Evolutionary conservation across 2,329 filamentous ascomycete species (phyloP), one percentile per base, ranked within the genome.

Genomic region (Sphaerulina vaccinii): DNA sequence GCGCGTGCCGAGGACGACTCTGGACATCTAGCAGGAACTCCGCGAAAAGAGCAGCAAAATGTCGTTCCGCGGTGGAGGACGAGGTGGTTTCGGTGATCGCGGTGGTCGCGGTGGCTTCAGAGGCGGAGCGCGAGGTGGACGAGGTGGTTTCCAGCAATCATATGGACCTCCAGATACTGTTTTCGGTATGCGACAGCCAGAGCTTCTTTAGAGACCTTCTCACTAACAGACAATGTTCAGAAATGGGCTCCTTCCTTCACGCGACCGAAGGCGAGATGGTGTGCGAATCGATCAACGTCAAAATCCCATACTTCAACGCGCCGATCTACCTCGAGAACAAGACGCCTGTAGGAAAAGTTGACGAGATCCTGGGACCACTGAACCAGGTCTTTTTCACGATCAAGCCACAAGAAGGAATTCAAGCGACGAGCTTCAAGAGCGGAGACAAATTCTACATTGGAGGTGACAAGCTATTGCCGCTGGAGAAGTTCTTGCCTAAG

Each of bases 291-390:
- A 86, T 87, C 74, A 97, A 96, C 79, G 79, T 87, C 65, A 97
- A 97, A 77, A 87, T 99, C 60, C 93, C 93, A 57, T 95, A 95
- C 79, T 99, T 99, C 86, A 97, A 96, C 79, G 93, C 93, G 56
- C 90, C 90, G 63, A 95, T 99, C 73, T 99, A 93, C 78, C 86
- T 97, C 67, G 92, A 97, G 81, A 99, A 97, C 80, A 99, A 97
- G 81, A 87, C 86, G 68, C 58, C 56, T 23, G 64, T 99, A 71
- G 93, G 93, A 73, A 97, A 97, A 77, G 88, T 99, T 70, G 93
- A 99, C 76, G 93, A 99, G 77, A 88, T 99, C 62, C 86, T 99
- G 63, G 93, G 93, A 52, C 92, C 93, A 59, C 88, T 99, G 74
- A 97, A 96, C 80, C 87, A 96, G 75, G 89, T 97, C 67, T 96